phyloP scores from a whole-genome alignment of 1,284 basidiomycete species.

The Lentinula novae-zelandiae region DNA sequence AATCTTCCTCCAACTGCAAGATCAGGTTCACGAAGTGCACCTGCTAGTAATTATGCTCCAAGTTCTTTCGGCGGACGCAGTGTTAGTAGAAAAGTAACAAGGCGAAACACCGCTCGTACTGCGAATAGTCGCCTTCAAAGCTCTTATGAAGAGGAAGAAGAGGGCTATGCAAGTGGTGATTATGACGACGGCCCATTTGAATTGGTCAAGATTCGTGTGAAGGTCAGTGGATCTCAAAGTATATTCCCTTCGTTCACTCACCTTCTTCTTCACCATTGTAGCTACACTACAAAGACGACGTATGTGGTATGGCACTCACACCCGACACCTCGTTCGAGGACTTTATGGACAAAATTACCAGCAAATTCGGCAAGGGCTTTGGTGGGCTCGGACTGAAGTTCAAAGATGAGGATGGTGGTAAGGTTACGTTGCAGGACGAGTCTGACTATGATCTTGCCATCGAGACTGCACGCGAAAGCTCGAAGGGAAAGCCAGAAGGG shows the following conservation, averaged over 20 bases:
- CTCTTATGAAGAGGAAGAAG: slow-evolving; percentile 69
- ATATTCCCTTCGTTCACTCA: neutral
- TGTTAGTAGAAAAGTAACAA: slow-evolving; percentile 47
- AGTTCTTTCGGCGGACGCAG: slow-evolving; percentile 43
- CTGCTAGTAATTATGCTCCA: slow-evolving; percentile 48
- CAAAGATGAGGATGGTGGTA: slow-evolving; percentile 82
- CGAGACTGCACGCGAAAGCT: slow-evolving; percentile 77
- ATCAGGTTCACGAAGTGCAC: slow-evolving; percentile 42
- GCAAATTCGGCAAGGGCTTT: slow-evolving; percentile 63
- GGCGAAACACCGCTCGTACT: slow-evolving; percentile 37
- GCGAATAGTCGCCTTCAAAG: slow-evolving; percentile 35
- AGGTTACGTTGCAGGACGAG: slow-evolving; percentile 76
- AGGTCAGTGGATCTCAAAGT: slow-evolving; percentile 44
- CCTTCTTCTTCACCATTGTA: slow-evolving; percentile 24
- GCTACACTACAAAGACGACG: slow-evolving; percentile 77
- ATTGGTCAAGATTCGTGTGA: slow-evolving; percentile 76
- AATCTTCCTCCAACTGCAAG: slow-evolving; percentile 23
- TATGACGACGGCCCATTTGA: slow-evolving; percentile 65
- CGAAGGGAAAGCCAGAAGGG: slow-evolving; percentile 73
- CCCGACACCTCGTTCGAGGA: slow-evolving; percentile 64
- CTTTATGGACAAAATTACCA: slow-evolving; percentile 67
- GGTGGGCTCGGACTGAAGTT: slow-evolving; percentile 66
- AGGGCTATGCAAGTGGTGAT: slow-evolving; percentile 67
- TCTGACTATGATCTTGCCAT: slow-evolving; percentile 85
- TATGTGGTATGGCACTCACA: slow-evolving; percentile 79